Percentiles rank a stretch among this genome's conserved stretches.
Evolutionary conservation across 2,329 filamentous ascomycete genomes (phyloP).

Genomic region (Penicillium sp.): DNA sequence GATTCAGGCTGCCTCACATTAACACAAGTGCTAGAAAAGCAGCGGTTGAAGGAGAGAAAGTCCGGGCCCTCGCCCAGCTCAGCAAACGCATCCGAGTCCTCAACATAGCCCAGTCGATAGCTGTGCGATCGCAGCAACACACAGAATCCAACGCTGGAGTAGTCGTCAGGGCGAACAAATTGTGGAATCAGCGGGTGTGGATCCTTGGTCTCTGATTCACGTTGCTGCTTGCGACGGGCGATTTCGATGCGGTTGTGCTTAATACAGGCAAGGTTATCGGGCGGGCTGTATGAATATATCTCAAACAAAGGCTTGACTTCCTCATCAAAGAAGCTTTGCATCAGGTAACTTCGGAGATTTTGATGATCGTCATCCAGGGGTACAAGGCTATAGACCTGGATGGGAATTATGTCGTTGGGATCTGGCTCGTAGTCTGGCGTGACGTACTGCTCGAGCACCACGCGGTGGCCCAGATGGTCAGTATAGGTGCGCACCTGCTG

Average conservation of each 20-base stretch:
- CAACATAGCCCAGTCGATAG: conserved; percentile 13
- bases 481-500: conserved; percentile 14
- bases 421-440: conserved; percentile 5
- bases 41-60: conserved; percentile 16
- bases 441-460: conserved; percentile 18
- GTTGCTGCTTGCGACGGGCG: conserved; percentile 19
- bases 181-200: conserved; percentile 13
- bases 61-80: conserved; percentile 11
- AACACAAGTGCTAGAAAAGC: conserved; percentile 9
- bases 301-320: conserved; percentile 18
- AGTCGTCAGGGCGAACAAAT: not conserved
- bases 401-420: not conserved
- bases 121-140: conserved; percentile 16
- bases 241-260: conserved; percentile 18
- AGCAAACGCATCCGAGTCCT: not conserved
- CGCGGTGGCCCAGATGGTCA: conserved; percentile 18
- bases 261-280: conserved; percentile 17
- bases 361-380: conserved; percentile 9
- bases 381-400: conserved; percentile 17
- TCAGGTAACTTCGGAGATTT: conserved; percentile 14
- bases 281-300: conserved; percentile 20
- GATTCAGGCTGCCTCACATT: not conserved
- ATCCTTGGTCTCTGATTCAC: conserved; percentile 5
- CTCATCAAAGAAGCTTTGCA: conserved; percentile 8
- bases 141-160: conserved; percentile 8